These are phyloP conservation scores for Shiraia sp. DNA, from an alignment of 2,329 filamentous ascomycete genomes.

Conservation along the genomic window DNA sequence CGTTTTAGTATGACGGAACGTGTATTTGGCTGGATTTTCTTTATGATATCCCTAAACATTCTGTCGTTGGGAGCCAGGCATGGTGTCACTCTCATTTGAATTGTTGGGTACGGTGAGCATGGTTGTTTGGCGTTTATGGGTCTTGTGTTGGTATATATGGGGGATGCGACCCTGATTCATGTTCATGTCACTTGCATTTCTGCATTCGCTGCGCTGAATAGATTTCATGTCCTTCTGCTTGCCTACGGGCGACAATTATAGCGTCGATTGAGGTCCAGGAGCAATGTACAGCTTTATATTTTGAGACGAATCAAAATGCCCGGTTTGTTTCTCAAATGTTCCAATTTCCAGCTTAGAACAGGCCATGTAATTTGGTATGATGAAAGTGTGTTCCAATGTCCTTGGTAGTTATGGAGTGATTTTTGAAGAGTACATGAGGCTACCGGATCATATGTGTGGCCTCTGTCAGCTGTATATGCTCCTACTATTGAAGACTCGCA, in stretches of 20 bases:
- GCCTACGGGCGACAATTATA: not conserved
- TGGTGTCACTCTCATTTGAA: constrained; percentile 13
- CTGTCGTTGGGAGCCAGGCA: not conserved
- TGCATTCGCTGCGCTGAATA: constrained; percentile 1
- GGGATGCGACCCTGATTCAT: constrained; percentile 1
- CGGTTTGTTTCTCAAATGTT: too few species aligned
- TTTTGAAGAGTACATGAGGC: too few species aligned
- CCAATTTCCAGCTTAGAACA: too few species aligned
- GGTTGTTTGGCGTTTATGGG: constrained; percentile 13
- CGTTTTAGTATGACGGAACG: constrained; percentile 23
- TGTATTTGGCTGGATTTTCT: constrained; percentile 11
- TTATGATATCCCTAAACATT: constrained; percentile 14
- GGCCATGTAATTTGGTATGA: too few species aligned
- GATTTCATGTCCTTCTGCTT: constrained; percentile 1
- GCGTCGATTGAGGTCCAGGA: too few species aligned
- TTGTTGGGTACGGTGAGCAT: constrained; percentile 15
- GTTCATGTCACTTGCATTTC: constrained; percentile 4
- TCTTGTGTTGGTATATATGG: constrained; percentile 1
- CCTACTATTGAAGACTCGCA: too few species aligned
- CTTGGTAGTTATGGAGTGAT: too few species aligned
- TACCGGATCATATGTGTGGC: too few species aligned
- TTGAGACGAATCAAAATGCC: too few species aligned
- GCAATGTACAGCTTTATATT: too few species aligned
- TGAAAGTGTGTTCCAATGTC: too few species aligned
- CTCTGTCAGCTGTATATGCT: too few species aligned